Conservation (phyloP, 257 asterid genomes). For the Petunia axillaris region DNA sequence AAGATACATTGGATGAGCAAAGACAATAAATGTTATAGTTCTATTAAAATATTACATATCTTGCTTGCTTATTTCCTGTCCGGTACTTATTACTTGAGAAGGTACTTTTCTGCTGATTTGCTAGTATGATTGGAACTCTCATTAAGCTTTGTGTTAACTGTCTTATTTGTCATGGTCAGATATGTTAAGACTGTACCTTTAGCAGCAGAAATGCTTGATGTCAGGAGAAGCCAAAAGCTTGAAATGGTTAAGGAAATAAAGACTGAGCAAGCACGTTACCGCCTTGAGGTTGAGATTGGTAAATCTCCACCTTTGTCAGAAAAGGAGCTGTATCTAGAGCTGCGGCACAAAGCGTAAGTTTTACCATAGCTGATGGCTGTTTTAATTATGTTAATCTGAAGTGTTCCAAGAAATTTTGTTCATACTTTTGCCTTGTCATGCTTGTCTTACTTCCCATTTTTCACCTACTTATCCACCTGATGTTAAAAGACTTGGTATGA, state of each 20-base stretch:
- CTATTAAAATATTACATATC: neutral
- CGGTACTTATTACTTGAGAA: neutral
- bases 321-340: slow-evolving; percentile 74
- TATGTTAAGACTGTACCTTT: slow-evolving; percentile 93
- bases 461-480: slow-evolving; percentile 2
- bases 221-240: slow-evolving; percentile 80
- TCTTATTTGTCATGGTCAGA: slow-evolving; percentile 51
- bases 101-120: slow-evolving; percentile 24
- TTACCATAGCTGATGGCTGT: slow-evolving; percentile 17
- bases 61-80: slow-evolving; percentile 19
- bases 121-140: neutral
- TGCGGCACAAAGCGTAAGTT: slow-evolving; percentile 85
- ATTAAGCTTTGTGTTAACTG: slow-evolving; percentile 18
- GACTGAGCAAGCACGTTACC: slow-evolving; percentile 81
- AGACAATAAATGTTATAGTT: neutral
- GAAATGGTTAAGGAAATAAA: slow-evolving; percentile 80
- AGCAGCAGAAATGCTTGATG: slow-evolving; percentile 86
- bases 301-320: slow-evolving; percentile 96
- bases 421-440: neutral
- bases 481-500: slow-evolving; percentile 12
- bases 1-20: neutral
- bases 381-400: slow-evolving; percentile 6
- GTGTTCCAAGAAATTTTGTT: slow-evolving; percentile 11
- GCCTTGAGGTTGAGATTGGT: slow-evolving; percentile 93
- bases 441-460: neutral